Conservation (phyloP, 2,329 filamentous ascomycete species). For the Aspergillus tanneri region DNA sequence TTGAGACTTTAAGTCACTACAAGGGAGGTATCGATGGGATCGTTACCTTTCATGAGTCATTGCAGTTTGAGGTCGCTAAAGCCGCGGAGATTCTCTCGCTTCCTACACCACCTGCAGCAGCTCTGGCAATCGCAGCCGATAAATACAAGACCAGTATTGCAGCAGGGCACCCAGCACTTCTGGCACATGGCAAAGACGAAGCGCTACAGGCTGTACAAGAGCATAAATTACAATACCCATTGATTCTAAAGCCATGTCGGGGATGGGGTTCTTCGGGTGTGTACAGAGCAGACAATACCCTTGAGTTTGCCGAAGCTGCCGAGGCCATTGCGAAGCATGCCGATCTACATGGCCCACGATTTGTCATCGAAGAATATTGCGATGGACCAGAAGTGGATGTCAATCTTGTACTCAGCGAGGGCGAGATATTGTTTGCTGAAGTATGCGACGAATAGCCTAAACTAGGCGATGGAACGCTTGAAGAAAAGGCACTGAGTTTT, state of each 20-base stretch:
- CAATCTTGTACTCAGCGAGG: slow-evolving; percentile 18
- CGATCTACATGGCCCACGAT: not conserved
- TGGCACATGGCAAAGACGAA: not conserved
- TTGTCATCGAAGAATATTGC: slow-evolving; percentile 15
- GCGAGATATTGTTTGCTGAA: slow-evolving; percentile 16
- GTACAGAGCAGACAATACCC: not conserved
- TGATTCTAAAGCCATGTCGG: slow-evolving; percentile 5
- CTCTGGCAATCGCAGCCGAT: not conserved
- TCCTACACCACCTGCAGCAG: not conserved
- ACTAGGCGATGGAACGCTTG: slow-evolving; percentile 1
- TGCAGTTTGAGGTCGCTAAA: not conserved
- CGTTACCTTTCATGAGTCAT: not conserved
- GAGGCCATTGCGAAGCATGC: not conserved
- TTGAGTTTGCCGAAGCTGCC: not conserved
- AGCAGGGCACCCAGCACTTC: not conserved
- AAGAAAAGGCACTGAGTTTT: not conserved
- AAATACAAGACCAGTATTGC: not conserved
- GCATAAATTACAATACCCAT: not conserved
- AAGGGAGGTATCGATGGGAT: not conserved
- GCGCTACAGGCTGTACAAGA: not conserved
- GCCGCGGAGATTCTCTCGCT: not conserved
- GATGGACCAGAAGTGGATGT: slow-evolving; percentile 19
- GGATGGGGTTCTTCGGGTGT: slow-evolving; percentile 5
- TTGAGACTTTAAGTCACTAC: not conserved
- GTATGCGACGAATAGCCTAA: slow-evolving; percentile 17